phyloP scores from a whole-genome alignment of 1,139 yeast species.

The Lodderomyces beijingensis region DNA sequence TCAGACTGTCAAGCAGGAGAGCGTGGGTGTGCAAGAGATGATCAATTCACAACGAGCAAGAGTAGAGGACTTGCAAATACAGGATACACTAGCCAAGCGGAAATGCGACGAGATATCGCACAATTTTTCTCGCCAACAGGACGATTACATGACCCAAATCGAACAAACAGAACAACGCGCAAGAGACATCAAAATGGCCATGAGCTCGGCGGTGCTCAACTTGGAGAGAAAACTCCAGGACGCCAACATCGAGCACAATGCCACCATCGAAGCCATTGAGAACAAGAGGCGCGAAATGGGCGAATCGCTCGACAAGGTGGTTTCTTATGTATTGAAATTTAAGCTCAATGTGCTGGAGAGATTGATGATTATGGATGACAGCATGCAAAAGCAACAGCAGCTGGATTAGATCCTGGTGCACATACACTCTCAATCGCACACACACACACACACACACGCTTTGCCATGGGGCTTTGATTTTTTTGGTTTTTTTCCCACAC shows the following conservation, averaged over 20 bases:
- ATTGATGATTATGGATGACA: constrained; percentile 51
- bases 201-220: constrained; percentile 51
- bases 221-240: constrained; percentile 56
- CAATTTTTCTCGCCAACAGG: constrained; percentile 50
- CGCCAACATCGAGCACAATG: constrained; percentile 52
- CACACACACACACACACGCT: too few species aligned
- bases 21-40: constrained; percentile 5
- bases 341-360: constrained; percentile 61
- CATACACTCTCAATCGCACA: not conserved
- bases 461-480: too few species aligned
- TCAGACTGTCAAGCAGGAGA: constrained; percentile 5
- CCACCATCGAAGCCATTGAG: constrained; percentile 43
- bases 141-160: constrained; percentile 57
- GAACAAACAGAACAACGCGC: constrained; percentile 64
- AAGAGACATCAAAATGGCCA: constrained; percentile 46
- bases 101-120: constrained; percentile 57
- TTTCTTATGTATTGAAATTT: constrained; percentile 58
- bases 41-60: constrained; percentile 6
- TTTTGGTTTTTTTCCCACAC: too few species aligned
- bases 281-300: constrained; percentile 47
- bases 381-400: constrained; percentile 16
- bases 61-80: constrained; percentile 48
- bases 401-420: not conserved
- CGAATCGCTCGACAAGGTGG: constrained; percentile 51
- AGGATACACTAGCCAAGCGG: constrained; percentile 48